Conservation (phyloP, 208 protist species). For the Histomonas meleagridis region DNA sequence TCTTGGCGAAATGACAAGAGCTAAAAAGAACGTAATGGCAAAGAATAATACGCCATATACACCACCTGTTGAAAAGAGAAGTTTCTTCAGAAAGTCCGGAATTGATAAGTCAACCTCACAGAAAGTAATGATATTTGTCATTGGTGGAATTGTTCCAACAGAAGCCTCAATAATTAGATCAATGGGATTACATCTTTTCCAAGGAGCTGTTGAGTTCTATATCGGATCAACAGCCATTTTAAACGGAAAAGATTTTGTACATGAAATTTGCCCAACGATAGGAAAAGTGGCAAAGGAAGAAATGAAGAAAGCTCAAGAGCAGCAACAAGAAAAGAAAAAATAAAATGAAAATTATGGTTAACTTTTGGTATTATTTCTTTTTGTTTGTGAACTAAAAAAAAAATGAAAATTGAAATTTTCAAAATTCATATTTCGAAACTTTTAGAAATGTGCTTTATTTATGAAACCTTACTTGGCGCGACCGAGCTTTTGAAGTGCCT, state of each 20-base stretch:
- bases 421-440: too few relatives aligned
- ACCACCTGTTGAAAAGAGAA: not conserved
- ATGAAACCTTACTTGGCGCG: too few relatives aligned
- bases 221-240: not conserved
- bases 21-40: not conserved
- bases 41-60: not conserved
- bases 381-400: too few relatives aligned
- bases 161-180: not conserved
- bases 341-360: too few relatives aligned
- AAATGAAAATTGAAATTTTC: too few relatives aligned
- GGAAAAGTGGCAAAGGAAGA: too few relatives aligned
- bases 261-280: constrained; percentile 8
- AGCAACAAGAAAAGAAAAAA: too few relatives aligned
- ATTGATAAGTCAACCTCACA: not conserved
- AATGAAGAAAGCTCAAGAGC: too few relatives aligned
- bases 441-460: too few relatives aligned
- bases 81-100: not conserved
- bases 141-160: not conserved
- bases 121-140: not conserved
- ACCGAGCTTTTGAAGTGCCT: not conserved
- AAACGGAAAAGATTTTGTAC: not conserved
- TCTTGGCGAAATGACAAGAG: not conserved
- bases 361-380: too few relatives aligned
- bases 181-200: not conserved
- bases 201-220: not conserved